Evolutionary conservation across 2,329 filamentous ascomycete species (phyloP).

Genomic region (Pyrenophora teres): DNA sequence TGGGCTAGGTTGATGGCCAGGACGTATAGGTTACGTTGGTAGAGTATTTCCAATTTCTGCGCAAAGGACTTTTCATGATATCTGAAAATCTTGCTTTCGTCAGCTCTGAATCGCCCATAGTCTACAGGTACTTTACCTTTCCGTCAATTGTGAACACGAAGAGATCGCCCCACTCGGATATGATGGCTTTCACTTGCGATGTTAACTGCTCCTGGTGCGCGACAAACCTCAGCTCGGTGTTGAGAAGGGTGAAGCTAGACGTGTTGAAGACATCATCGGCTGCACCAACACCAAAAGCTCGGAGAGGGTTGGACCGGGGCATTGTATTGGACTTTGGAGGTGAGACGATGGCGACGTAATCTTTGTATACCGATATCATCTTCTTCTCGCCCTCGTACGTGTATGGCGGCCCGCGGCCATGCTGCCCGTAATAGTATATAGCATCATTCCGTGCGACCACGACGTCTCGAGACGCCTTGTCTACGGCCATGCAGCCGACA

Average conservation of each 20-base stretch:
- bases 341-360: slow-evolving; percentile 86
- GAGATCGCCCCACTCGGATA: slow-evolving; percentile 88
- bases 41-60: slow-evolving; percentile 90
- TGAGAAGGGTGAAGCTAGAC: slow-evolving; percentile 87
- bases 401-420: slow-evolving; percentile 84
- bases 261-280: slow-evolving; percentile 83
- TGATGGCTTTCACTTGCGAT: slow-evolving; percentile 77
- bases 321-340: slow-evolving; percentile 67
- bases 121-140: slow-evolving; percentile 63
- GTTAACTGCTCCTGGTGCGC: slow-evolving; percentile 86
- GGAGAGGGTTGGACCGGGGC: slow-evolving; percentile 64
- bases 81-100: slow-evolving; percentile 67
- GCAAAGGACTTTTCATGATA: slow-evolving; percentile 91
- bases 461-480: slow-evolving; percentile 78
- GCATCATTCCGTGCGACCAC: slow-evolving; percentile 94
- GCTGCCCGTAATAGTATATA: slow-evolving; percentile 87
- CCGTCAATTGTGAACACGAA: slow-evolving; percentile 91
- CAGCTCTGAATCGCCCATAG: slow-evolving; percentile 7
- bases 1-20: slow-evolving; percentile 91
- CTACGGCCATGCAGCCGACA: slow-evolving; percentile 92
- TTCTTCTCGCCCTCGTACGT: slow-evolving; percentile 92
- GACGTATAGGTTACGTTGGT: slow-evolving; percentile 90
- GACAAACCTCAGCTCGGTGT: slow-evolving; percentile 87
- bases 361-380: slow-evolving; percentile 74
- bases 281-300: slow-evolving; percentile 73